These are phyloP conservation scores for Aaosphaeria pasadenensis DNA, from an alignment of 2,329 filamentous ascomycete genomes.

Conservation along the genomic window DNA sequence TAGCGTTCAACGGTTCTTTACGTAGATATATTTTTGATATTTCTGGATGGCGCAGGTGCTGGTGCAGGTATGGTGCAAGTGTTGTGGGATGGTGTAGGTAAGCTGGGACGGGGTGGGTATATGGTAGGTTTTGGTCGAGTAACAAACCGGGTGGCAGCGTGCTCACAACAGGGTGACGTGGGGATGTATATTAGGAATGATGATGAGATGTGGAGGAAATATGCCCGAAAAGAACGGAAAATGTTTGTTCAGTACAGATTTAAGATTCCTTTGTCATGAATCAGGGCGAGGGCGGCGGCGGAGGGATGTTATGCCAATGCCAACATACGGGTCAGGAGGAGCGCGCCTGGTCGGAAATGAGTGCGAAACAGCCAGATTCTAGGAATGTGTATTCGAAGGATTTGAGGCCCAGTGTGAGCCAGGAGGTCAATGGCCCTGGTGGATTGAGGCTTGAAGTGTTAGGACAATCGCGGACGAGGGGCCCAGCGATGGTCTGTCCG, in stretches of 20 bases:
- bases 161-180: slow-evolving; percentile 4
- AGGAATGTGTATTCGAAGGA: slow-evolving; percentile 15
- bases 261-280: slow-evolving; percentile 10
- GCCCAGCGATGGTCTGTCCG: slow-evolving; percentile 17
- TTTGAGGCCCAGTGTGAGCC: slow-evolving; percentile 18
- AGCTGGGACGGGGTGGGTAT: slow-evolving; percentile 18
- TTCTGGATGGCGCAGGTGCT: too few species aligned
- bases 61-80: too few species aligned
- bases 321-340: slow-evolving; percentile 6
- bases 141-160: slow-evolving; percentile 6
- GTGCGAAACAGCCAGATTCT: slow-evolving; percentile 14
- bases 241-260: neutral
- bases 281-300: slow-evolving; percentile 15
- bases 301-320: slow-evolving; percentile 4
- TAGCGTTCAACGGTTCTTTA: too few species aligned
- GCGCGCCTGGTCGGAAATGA: slow-evolving; percentile 20
- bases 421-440: slow-evolving; percentile 15
- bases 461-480: slow-evolving; percentile 17
- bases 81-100: neutral
- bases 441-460: slow-evolving; percentile 17
- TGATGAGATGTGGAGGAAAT: slow-evolving; percentile 12
- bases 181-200: slow-evolving; percentile 6
- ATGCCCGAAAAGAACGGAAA: slow-evolving; percentile 16
- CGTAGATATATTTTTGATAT: too few species aligned
- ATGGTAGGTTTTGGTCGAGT: slow-evolving; percentile 20